phyloP scores from a whole-genome alignment of 495 filamentous ascomycete genomes.

The Neurospora sp. region DNA sequence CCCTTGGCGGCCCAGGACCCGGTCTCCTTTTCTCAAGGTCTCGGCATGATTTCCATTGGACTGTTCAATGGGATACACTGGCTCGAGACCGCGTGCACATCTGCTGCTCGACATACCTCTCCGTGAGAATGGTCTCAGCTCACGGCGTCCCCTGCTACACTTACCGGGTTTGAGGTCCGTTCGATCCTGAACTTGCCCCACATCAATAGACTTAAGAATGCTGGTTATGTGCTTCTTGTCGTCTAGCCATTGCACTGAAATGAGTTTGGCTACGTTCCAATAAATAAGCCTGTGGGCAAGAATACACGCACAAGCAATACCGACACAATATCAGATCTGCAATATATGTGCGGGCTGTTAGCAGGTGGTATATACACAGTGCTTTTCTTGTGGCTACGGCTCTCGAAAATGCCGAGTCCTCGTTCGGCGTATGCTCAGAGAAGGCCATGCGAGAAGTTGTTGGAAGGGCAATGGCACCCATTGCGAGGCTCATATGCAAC shows the following conservation, averaged over 20 bases:
- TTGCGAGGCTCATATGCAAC: neutral
- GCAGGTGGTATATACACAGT: neutral
- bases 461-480: neutral
- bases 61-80: slow-evolving; percentile 1
- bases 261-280: neutral
- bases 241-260: neutral
- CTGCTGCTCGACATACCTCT: slow-evolving; percentile 13
- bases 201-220: neutral
- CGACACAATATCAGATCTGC: too few species aligned
- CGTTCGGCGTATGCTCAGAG: slow-evolving; percentile 3
- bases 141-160: neutral
- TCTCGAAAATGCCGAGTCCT: slow-evolving; percentile 14
- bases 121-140: slow-evolving; percentile 12
- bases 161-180: neutral
- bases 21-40: slow-evolving; percentile 1
- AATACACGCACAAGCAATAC: neutral
- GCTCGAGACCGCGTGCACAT: slow-evolving; percentile 1
- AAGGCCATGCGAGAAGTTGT: neutral
- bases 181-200: neutral
- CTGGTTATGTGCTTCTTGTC: neutral
- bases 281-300: slow-evolving; percentile 1
- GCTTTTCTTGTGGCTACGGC: neutral
- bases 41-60: slow-evolving; percentile 7
- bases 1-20: slow-evolving; percentile 3
- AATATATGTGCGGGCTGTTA: slow-evolving; percentile 1